These are phyloP conservation scores for Metschnikowia kunwiensis DNA, from an alignment of 805 yeast genomes.

Conservation along the genomic window DNA sequence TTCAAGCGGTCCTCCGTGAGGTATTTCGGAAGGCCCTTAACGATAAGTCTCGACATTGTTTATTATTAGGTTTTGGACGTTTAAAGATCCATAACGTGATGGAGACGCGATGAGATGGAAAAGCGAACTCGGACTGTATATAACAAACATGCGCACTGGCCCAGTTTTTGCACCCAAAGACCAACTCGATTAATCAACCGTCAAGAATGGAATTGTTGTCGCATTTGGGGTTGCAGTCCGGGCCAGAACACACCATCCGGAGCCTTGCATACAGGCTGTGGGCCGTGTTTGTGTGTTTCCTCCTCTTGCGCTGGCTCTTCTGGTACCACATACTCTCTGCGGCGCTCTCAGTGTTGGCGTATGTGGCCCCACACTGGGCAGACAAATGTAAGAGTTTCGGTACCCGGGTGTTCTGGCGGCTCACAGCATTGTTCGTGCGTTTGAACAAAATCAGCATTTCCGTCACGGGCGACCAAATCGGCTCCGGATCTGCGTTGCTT, in stretches of 20 bases:
- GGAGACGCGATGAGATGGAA: slow-evolving; percentile 12
- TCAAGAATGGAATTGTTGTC: slow-evolving; percentile 28
- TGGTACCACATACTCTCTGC: slow-evolving; percentile 24
- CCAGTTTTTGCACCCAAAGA: background rate
- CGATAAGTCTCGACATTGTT: slow-evolving; percentile 81
- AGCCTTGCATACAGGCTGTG: slow-evolving; percentile 9
- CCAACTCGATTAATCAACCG: no score
- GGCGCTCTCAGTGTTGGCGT: slow-evolving; percentile 11
- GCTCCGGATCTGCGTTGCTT: slow-evolving; percentile 35
- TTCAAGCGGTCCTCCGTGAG: slow-evolving; percentile 69
- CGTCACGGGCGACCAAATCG: slow-evolving; percentile 42
- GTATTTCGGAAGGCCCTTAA: slow-evolving; percentile 82
- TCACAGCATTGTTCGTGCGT: slow-evolving; percentile 10
- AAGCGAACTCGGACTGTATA: slow-evolving; percentile 1
- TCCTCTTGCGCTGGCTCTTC: slow-evolving; percentile 17
- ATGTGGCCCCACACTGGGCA: slow-evolving; percentile 9
- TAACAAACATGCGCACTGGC: background rate
- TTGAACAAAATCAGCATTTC: slow-evolving; percentile 29
- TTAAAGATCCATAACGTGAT: no score
- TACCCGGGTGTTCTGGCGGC: slow-evolving; percentile 17
- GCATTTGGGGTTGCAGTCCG: slow-evolving; percentile 31
- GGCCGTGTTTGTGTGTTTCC: slow-evolving; percentile 19
- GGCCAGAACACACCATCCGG: slow-evolving; percentile 14
- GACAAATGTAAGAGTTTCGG: slow-evolving; percentile 4
- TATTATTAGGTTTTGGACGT: no score